These are phyloP conservation scores for Lentinula aciculospora DNA, from an alignment of 768 basidiomycete species.

Conservation along the genomic window DNA sequence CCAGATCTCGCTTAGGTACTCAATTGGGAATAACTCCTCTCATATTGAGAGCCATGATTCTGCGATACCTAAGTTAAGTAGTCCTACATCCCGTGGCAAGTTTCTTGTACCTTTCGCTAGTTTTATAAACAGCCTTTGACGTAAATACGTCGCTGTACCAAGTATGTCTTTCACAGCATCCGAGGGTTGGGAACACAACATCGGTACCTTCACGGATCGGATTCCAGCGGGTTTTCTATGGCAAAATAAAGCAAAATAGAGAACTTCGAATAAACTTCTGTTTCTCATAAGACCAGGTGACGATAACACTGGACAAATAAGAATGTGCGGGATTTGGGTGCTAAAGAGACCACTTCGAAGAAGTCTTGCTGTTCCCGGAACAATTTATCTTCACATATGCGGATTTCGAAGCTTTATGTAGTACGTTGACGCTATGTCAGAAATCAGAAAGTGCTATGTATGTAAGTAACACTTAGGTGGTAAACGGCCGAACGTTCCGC, in stretches of 20 bases:
- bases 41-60: too few relatives aligned
- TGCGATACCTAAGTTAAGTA: too few relatives aligned
- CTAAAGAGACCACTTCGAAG: background rate
- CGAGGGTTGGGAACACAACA: background rate
- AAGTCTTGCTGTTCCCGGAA: background rate
- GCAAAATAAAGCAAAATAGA: background rate
- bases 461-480: too few relatives aligned
- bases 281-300: background rate
- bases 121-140: background rate
- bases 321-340: background rate
- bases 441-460: background rate
- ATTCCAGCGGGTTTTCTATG: too few relatives aligned
- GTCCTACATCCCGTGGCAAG: background rate
- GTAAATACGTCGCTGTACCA: background rate
- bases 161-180: background rate
- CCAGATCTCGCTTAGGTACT: background rate
- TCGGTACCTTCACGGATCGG: background rate
- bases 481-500: too few relatives aligned
- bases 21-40: too few relatives aligned
- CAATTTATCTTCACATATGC: too few relatives aligned
- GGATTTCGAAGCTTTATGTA: background rate
- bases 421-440: background rate
- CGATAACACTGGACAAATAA: background rate
- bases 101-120: background rate
- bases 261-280: too few relatives aligned